Evolutionary conservation across 768 basidiomycete species (phyloP).

Genomic region (Pulveroboletus sp.): DNA sequence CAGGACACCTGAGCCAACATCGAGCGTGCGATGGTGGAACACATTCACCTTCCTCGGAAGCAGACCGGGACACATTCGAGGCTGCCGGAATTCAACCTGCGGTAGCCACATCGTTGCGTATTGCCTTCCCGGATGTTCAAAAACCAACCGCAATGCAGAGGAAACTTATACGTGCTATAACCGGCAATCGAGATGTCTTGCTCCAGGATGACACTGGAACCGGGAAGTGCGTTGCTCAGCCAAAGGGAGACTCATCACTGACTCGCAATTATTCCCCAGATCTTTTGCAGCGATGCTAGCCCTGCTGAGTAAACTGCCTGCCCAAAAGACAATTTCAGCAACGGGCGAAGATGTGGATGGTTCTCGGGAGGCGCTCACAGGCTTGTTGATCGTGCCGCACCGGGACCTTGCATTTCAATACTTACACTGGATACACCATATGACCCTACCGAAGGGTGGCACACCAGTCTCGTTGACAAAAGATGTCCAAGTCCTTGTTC

Average conservation of each 20-base stretch:
- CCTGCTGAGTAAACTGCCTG: constrained; percentile 53
- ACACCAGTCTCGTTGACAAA: constrained; percentile 35
- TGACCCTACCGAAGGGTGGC: constrained; percentile 35
- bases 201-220: constrained; percentile 71
- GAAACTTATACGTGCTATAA: constrained; percentile 58
- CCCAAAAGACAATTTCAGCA: constrained; percentile 17
- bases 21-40: constrained; percentile 6
- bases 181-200: constrained; percentile 55
- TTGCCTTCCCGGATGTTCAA: constrained; percentile 59
- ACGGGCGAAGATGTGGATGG: constrained; percentile 16
- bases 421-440: constrained; percentile 57
- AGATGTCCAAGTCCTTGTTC: constrained; percentile 59
- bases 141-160: constrained; percentile 57
- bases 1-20: constrained; percentile 28
- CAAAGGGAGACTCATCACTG: background rate
- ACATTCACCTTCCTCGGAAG: background rate
- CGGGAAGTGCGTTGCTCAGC: constrained; percentile 58
- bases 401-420: constrained; percentile 68
- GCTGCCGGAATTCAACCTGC: constrained; percentile 48
- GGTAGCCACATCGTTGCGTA: constrained; percentile 46
- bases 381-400: constrained; percentile 69
- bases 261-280: constrained; percentile 34
- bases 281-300: constrained; percentile 70
- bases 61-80: constrained; percentile 37
- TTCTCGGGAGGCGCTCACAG: constrained; percentile 38